Percentiles rank a stretch among this genome's conserved stretches.
phyloP scores from a whole-genome alignment of 2,329 filamentous ascomycete species.

The Ramularia endophylla region DNA sequence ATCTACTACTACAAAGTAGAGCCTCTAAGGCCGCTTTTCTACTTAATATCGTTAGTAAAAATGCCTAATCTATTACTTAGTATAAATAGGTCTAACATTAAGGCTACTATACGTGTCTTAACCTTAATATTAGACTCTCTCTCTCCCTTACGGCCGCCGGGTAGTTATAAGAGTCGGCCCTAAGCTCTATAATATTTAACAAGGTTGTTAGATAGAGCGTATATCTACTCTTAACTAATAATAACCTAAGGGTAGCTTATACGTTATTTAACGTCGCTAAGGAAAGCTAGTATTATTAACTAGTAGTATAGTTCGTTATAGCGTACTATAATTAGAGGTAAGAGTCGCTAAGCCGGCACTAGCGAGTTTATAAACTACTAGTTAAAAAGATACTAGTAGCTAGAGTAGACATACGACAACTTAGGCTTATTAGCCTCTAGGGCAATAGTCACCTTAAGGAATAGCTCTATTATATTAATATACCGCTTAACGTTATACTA shows the following conservation, averaged over 20 bases:
- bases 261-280: not conserved
- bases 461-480: not conserved
- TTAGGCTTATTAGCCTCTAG: not conserved
- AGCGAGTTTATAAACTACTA: not conserved
- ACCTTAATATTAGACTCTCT: no score
- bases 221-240: not conserved
- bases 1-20: no score
- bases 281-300: not conserved
- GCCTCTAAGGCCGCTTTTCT: no score
- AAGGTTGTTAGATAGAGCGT: no score
- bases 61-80: no score
- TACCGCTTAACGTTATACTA: not conserved
- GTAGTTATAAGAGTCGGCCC: no score
- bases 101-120: no score
- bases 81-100: no score
- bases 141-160: no score
- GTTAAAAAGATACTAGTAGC: not conserved
- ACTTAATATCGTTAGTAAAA: no score
- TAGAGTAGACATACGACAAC: not conserved
- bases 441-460: slow-evolving; percentile 1
- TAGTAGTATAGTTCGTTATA: not conserved
- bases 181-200: no score
- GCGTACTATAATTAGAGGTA: not conserved
- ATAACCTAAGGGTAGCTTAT: not conserved
- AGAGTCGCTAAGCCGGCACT: not conserved